A percentile compares a stretch with the other conserved stretches of the same genome.
phyloP scores from a whole-genome alignment of 306 rosid genomes.

The Acmispon strigosus region DNA sequence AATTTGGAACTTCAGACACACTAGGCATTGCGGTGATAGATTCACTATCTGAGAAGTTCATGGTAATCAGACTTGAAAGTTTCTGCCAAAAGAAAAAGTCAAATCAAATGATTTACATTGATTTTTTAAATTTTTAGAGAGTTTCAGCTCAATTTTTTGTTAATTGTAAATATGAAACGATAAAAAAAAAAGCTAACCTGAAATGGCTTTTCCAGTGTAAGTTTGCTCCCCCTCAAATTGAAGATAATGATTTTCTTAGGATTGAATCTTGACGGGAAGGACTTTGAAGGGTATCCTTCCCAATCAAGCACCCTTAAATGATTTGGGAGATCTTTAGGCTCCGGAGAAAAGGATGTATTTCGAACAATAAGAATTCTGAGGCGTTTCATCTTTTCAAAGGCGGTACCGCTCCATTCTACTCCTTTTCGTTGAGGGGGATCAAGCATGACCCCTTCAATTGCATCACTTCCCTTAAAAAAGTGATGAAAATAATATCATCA shows the following conservation, averaged over 20 bases:
- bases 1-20: background rate
- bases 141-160: too few relatives aligned
- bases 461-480: background rate
- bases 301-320: constrained; percentile 10
- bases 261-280: background rate
- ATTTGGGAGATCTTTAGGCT: constrained; percentile 8
- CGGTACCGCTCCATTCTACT: background rate
- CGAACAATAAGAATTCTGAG: constrained; percentile 17
- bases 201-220: background rate
- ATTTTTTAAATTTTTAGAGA: too few relatives aligned
- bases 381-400: background rate
- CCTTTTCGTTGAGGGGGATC: background rate
- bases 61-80: background rate
- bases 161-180: too few relatives aligned
- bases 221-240: background rate
- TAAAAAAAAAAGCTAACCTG: background rate
- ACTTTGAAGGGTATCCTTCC: background rate
- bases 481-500: background rate
- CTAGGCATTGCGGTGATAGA: background rate
- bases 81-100: background rate
- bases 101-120: background rate
- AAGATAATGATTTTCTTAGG: background rate
- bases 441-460: background rate
- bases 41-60: background rate
- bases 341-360: background rate